These are phyloP conservation scores for Mycena pura DNA, from an alignment of 768 basidiomycete genomes.

Conservation along the genomic window DNA sequence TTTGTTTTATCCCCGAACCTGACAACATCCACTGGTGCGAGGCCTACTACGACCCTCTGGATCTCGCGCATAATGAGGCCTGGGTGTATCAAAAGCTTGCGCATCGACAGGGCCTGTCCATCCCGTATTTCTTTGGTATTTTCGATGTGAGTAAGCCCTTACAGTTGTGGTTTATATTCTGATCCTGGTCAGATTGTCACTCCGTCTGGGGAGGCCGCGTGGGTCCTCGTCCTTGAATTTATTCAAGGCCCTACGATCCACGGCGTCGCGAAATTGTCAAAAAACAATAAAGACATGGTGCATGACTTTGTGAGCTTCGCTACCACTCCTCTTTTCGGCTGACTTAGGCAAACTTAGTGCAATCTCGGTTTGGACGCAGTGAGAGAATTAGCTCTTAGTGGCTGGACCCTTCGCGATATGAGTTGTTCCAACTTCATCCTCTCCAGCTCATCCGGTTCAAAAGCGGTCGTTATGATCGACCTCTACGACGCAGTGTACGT, in stretches of 20 bases:
- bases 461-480: conserved; percentile 5
- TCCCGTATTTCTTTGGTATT: conserved; percentile 6
- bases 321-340: neutral
- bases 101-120: neutral
- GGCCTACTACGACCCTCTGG: neutral
- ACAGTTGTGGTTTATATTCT: neutral
- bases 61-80: conserved; percentile 1
- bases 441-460: neutral
- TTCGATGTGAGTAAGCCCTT: neutral
- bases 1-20: neutral
- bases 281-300: neutral
- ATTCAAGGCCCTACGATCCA: conserved; percentile 9
- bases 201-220: conserved; percentile 4
- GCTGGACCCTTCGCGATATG: conserved; percentile 3
- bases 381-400: neutral
- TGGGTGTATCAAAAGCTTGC: conserved; percentile 4
- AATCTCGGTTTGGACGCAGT: conserved; percentile 5
- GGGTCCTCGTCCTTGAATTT: conserved; percentile 12
- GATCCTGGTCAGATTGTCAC: conserved; percentile 5
- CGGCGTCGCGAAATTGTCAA: neutral
- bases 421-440: conserved; percentile 6
- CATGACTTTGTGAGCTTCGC: conserved; percentile 6
- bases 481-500: conserved; percentile 4
- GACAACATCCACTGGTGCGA: neutral
- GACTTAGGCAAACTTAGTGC: neutral